Evolutionary conservation across 352 stramenopile genomes (phyloP), one percentile per base, ranked within the genome.

Genomic region (Pythium sp.): DNA sequence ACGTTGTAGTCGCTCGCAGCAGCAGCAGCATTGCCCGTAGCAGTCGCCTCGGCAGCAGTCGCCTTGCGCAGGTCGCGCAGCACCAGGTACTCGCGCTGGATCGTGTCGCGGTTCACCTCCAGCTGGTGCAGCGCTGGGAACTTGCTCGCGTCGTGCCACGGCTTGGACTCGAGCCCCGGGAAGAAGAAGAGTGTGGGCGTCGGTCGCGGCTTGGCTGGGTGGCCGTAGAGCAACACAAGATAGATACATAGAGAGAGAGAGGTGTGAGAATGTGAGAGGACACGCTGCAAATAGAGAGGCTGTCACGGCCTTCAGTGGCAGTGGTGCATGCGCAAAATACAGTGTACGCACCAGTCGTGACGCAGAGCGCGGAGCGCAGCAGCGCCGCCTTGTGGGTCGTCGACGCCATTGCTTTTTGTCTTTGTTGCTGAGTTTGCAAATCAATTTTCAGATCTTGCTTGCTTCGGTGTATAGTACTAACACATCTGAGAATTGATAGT

Each of bases 101-200:
- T 92, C 28, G 68, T 65, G 53, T 87, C 79, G 51, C 76, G 77
- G 53, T 91, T 88, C 26, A 68, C 76, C 62, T 90, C 81, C 51
- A 94, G 80, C 11, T 68, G 73, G 22, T 80, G 62, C 5, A 82
- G 68, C 77, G 82, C 91, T 12, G 77, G 70, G 65, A 92, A 94
- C n/a, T 81, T 71, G 47, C 46, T 69, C 0, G 82, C 71, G 54
- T 87, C 73, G 58, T 92, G 84, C 81, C 84, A 94, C 26, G 86
- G 74, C 30, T 65, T 55, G 2, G 86, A 91, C 46, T 80, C 81
- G 55, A 94, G 76, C 0, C 86, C 86, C 1, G 83, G 86, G 71
- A 94, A 94, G 72, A 76, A 90, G 69, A 94, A 94, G 15, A 94
- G 78, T 62, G 86, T 94, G 51, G 86, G 86, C 47, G 82, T 90